Evolutionary conservation across 1,139 yeast genomes (phyloP).

Genomic region (Schizosaccharomyces versatilis): DNA sequence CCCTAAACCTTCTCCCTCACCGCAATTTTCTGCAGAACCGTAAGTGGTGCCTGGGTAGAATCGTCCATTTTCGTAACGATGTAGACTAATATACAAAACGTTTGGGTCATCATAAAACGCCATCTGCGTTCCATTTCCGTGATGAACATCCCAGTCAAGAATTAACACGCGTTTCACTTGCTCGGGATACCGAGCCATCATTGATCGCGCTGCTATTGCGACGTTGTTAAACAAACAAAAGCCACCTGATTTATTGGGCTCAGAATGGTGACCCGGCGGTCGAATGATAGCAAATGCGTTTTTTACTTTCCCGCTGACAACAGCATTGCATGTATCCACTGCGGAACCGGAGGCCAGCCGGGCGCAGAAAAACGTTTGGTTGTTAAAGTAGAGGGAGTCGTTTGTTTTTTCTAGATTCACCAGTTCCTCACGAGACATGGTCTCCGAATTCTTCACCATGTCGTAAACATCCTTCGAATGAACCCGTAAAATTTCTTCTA

Average conservation of each 20-base stretch:
- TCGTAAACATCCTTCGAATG: slow-evolving; percentile 65
- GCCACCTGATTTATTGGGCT: slow-evolving; percentile 91
- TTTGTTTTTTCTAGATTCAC: slow-evolving; percentile 74
- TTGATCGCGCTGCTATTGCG: slow-evolving; percentile 85
- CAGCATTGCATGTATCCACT: slow-evolving; percentile 89
- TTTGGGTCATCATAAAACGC: slow-evolving; percentile 76
- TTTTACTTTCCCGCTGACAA: slow-evolving; percentile 75
- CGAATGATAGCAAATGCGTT: slow-evolving; percentile 87
- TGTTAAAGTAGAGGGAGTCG: slow-evolving; percentile 85
- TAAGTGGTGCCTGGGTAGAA: slow-evolving; percentile 83
- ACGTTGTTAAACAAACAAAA: slow-evolving; percentile 90
- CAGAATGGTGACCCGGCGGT: slow-evolving; percentile 99
- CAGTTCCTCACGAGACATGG: slow-evolving; percentile 55
- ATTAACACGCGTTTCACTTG: slow-evolving; percentile 64
- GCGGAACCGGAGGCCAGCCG: slow-evolving; percentile 90
- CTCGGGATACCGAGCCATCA: slow-evolving; percentile 67
- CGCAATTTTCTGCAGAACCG: slow-evolving; percentile 53
- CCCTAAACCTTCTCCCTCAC: slow-evolving; percentile 74
- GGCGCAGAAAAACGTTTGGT: slow-evolving; percentile 73
- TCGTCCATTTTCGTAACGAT: slow-evolving; percentile 75
- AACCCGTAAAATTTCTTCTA: slow-evolving; percentile 67
- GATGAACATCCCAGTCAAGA: slow-evolving; percentile 69
- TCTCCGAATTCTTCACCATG: slow-evolving; percentile 51
- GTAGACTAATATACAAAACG: slow-evolving; percentile 74
- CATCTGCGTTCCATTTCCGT: slow-evolving; percentile 94